Evolutionary conservation across 2,329 filamentous ascomycete species (phyloP).

Genomic region (Neofusicoccum laricinum): DNA sequence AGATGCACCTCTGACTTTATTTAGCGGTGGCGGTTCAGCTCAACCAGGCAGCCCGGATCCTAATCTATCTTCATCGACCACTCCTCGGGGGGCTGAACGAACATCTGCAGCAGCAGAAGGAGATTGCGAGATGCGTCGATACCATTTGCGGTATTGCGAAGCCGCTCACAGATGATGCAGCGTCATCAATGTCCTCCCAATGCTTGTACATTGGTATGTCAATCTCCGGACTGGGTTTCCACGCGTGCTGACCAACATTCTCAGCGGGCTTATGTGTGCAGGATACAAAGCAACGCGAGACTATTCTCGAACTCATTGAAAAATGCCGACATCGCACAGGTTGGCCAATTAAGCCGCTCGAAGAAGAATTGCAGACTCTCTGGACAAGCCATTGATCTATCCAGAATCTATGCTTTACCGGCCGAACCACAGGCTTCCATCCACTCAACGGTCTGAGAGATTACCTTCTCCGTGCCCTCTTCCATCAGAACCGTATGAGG

Average conservation of each 20-base stretch:
- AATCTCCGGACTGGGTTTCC: neutral
- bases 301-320: neutral
- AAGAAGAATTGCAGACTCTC: neutral
- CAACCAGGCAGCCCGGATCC: conserved; percentile 51
- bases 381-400: neutral
- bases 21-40: conserved; percentile 49
- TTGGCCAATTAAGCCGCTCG: conserved; percentile 1
- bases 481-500: conserved; percentile 44
- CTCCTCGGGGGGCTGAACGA: conserved; percentile 50
- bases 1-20: conserved; percentile 8
- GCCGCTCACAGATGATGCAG: conserved; percentile 11
- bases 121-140: conserved; percentile 46
- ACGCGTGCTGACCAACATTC: neutral
- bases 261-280: neutral
- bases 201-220: conserved; percentile 13
- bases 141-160: conserved; percentile 20
- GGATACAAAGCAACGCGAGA: neutral
- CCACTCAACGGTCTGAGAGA: conserved; percentile 44
- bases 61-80: conserved; percentile 53
- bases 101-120: conserved; percentile 44
- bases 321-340: neutral
- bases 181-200: conserved; percentile 15
- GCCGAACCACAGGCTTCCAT: conserved; percentile 49
- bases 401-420: conserved; percentile 38
- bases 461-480: conserved; percentile 40